Base-by-base conservation (phyloP, 2,329 filamentous ascomycete species). In the Emericellopsis atlantica region DNA sequence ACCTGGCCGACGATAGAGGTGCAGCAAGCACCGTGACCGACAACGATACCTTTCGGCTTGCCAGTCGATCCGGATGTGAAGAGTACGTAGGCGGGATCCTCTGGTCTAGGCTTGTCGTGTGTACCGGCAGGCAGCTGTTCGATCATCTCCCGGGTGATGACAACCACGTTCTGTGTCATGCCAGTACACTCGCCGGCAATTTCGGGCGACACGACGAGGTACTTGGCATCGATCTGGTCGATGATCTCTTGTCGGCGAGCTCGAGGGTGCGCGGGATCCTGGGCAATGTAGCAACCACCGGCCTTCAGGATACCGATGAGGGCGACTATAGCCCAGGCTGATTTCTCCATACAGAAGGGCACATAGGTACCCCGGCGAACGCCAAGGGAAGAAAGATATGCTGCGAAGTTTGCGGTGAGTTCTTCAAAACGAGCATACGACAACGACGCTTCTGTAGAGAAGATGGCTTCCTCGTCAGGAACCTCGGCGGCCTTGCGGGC, bases 11-110 rank as follows among this genome's bases (percentile, higher is more conserved):
- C 14, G 10, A 12, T 32, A 10, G 14, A 18, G 7, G 32, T 36
- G 10, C 16, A 16, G 8, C 36, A n/a, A 14, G 40, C 32, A 15
- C 16, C 26, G 22, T 41, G 40, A 23, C 36, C 40, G 31, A 48
- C 42, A 16, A 74, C 58, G 16, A 75, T 69, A 21, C 72, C 72
- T 56, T 76, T 76, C 10, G 72, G 72, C 37, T 63, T 64, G 7
- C 72, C 72, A 1, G 72, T 76, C 41, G 70, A 76, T 15, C 72
- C 72, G 4, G 72, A 76, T 21, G 72, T 76, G 50, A 75, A 76
- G 22, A 41, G 10, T 21, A 41, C 18, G 23, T 41, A 41, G 18
- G 23, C 32, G 14, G 32, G 11, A 6, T 41, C 23, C 26, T 29
- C 12, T 9, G 12, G 12, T 29, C 6, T 9, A 14, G 32, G 26